Conservation (phyloP, 352 stramenopile species). For the Globisporangium cystogenes region DNA sequence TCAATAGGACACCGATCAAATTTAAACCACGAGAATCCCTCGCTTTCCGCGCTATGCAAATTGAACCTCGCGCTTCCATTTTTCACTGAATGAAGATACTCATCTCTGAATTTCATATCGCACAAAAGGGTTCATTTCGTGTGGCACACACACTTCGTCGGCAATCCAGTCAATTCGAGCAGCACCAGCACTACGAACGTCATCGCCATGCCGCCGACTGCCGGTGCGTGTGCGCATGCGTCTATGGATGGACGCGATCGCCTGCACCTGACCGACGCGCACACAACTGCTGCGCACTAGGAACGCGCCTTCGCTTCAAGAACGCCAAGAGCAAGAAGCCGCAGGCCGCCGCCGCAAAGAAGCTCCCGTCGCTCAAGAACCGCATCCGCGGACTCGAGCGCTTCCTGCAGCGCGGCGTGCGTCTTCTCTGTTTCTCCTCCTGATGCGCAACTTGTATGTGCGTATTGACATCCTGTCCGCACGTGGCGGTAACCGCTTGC, state of each 20-base stretch:
- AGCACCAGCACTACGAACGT: background rate
- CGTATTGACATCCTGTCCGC: background rate
- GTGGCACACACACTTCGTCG: too few relatives aligned
- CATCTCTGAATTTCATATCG: background rate
- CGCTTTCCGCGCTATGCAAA: background rate
- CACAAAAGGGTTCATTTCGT: background rate
- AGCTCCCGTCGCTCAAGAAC: constrained; percentile 79
- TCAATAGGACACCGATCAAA: too few relatives aligned
- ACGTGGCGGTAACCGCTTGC: background rate
- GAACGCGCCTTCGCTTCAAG: constrained; percentile 71
- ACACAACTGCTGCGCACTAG: constrained; percentile 13
- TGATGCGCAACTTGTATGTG: background rate
- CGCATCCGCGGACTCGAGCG: constrained; percentile 74
- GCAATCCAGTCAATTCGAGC: background rate
- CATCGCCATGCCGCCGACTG: background rate
- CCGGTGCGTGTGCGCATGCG: background rate
- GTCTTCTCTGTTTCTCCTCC: constrained; percentile 1
- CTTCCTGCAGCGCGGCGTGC: constrained; percentile 66
- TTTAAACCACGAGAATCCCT: background rate
- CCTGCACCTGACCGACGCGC: background rate
- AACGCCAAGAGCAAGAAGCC: constrained; percentile 51
- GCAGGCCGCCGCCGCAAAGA: constrained; percentile 33
- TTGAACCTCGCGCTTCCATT: background rate
- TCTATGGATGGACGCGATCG: background rate
- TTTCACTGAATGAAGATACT: background rate